Base-by-base conservation (phyloP, 495 filamentous ascomycete species). In the Neurospora terricola region DNA sequence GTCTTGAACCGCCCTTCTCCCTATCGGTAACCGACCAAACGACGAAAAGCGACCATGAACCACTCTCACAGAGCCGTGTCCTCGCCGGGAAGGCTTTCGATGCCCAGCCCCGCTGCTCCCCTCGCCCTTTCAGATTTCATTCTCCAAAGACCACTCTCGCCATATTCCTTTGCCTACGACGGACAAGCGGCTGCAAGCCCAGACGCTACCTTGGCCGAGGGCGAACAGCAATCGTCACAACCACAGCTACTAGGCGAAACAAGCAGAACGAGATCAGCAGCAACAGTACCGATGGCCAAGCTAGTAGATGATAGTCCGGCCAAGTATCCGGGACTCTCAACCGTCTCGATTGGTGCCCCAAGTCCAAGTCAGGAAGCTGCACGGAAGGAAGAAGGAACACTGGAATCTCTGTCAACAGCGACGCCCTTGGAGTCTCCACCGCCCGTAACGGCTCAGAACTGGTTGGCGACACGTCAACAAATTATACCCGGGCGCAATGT, bases 101-200 rank as follows among this genome's bases (percentile, higher is more conserved):
- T 74, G 30, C 76, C 71, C 14, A 75, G 76, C 59, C 73, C 72
- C 18, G 71, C 76, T 42, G 69, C 76, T 5, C 77, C 77, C 9
- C 21, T 79, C 36, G 77, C 77, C 3, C 73, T 79, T 12, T 79
- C 77, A 9, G 77, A 79, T 23, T 77, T 76, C 69, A 54, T 79
- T 23, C 73, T 73, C 23, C 77, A 73, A n/a, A 54, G 71, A 11
- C 72, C 74, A 7, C 77, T 75, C 6, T 73, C 43, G 21, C 70
- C 76, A n/a, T 73, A 76, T 21, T 73, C 72, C 16, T 69, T 59
- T n/a, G 34, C 71, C n/a, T 76, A 76, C 70, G 76, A 75, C 40
- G 54, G 59, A 40, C 73, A 75, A 43, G 69, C 45, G 14, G 68
- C 59, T 8, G 27, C 23, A 18, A 74, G 54, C 27, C 69, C 72